Evolutionary conservation across 2,329 filamentous ascomycete species (phyloP).

Genomic region (Lachnellula occidentalis): DNA sequence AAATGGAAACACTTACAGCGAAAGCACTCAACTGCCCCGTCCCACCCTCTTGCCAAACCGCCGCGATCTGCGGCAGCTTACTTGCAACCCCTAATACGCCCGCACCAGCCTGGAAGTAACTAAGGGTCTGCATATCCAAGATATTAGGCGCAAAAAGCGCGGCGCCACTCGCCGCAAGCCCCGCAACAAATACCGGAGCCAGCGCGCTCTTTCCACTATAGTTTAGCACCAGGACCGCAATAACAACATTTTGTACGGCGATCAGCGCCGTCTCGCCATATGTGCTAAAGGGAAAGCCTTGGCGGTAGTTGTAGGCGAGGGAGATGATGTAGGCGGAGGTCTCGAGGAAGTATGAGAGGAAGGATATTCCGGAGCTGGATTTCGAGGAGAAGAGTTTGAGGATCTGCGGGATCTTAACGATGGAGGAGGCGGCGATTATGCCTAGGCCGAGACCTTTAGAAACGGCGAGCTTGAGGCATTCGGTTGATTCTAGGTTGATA

Average conservation of each 20-base stretch:
- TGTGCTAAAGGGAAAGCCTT: slow-evolving; percentile 91
- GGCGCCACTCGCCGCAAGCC: slow-evolving; percentile 62
- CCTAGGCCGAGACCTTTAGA: slow-evolving; percentile 90
- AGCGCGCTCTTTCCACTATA: slow-evolving; percentile 62
- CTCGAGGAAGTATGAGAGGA: slow-evolving; percentile 89
- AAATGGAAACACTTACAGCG: slow-evolving; percentile 56
- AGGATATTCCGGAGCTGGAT: slow-evolving; percentile 78
- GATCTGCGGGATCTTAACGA: slow-evolving; percentile 97
- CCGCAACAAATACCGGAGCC: slow-evolving; percentile 74
- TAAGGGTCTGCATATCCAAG: slow-evolving; percentile 44
- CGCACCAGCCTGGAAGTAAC: slow-evolving; percentile 76
- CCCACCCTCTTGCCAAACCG: slow-evolving; percentile 77
- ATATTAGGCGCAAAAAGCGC: slow-evolving; percentile 65
- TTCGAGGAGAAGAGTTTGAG: slow-evolving; percentile 79
- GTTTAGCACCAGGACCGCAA: slow-evolving; percentile 78
- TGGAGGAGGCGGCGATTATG: slow-evolving; percentile 82
- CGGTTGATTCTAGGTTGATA: slow-evolving; percentile 68
- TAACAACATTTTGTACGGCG: slow-evolving; percentile 84
- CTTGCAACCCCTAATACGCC: slow-evolving; percentile 78
- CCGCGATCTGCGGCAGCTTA: slow-evolving; percentile 89
- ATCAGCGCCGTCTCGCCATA: slow-evolving; percentile 95
- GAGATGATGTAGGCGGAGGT: slow-evolving; percentile 82
- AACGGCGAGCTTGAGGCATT: slow-evolving; percentile 82
- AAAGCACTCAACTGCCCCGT: slow-evolving; percentile 97
- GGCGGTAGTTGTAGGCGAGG: slow-evolving; percentile 86